Evolutionary conservation across 768 basidiomycete species (phyloP), one percentile per base, ranked within the genome.

Genomic region (Asterophora lycoperdoides): DNA sequence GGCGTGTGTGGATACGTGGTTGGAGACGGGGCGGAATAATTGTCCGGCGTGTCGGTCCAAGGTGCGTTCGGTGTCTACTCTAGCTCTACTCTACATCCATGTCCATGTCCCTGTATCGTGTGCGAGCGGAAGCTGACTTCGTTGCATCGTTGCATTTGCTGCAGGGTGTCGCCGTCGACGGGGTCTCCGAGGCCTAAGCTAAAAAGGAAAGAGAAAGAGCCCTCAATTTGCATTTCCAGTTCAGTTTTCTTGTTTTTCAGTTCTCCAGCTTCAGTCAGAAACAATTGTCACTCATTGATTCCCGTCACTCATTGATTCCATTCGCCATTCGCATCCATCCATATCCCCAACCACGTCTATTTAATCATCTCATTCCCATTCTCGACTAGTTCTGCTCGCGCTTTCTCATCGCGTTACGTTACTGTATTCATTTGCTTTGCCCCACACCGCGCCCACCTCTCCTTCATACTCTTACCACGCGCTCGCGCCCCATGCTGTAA

Each of bases 31-130:
- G 3, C 76, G 83, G 48, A 96, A 96, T 59, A 91, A 90, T 50
- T 96, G 93, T 64, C 93, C 93, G 29, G 90, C 90, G 6, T 96
- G 93, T 69, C 84, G 93, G 42, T 76, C 82, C 29, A 84, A 78
- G 73, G 86, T 86, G 44, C 32, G 77, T 55, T 60, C 13, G 41
- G n/a, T n/a, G n/a, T n/a, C n/a, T n/a, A n/a, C n/a, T n/a, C 30
- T 8, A 23, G 14, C 6, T 23, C 3, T 23, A 3, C 3, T 23
- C 23, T 23, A 23, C 23, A 23, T 23, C n/a, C n/a, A n/a, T n/a
- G n/a, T n/a, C n/a, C n/a, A n/a, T n/a, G n/a, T n/a, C n/a, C n/a
- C n/a, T n/a, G n/a, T n/a, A n/a, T n/a, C n/a, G n/a, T n/a, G n/a
- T n/a, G n/a, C n/a, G n/a, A n/a, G n/a, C n/a, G n/a, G n/a, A n/a